Evolutionary conservation across 192 early-diverging fungal species (phyloP), one percentile per base, ranked within the genome.

Genomic region (Rhizophagus prolifer): DNA sequence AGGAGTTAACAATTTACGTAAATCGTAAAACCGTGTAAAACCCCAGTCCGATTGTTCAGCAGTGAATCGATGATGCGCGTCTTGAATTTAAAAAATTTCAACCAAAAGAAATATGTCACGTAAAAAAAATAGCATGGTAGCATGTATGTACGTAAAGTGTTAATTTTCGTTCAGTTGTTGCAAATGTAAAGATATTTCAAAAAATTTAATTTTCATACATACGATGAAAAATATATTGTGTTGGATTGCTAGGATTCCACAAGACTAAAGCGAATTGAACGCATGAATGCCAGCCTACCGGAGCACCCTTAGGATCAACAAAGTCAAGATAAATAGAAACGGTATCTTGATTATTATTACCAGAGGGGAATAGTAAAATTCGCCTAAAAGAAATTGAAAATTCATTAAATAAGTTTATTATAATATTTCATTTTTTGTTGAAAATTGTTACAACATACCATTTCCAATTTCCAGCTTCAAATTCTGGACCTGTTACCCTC

Each of bases 11-110:
- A 93, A 65, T 72, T 79, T 73, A 16, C 86, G 82, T 13, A 90
- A 65, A 28, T 91, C 86, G 30, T 90, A 81, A 75, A 96, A 92
- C 23, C 86, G 87, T 44, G 93, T 95, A 81, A 98, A 99, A 1
- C 97, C 97, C 97, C 97, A 99, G 82, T 99, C 97, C 1, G 89
- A 80, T 76, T 96, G 94, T 4, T 91, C 87, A 12, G 88, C 83
- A 54, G 82, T 90, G 79, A 94, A 98, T 66, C 97, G 87, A 82
- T 99, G 96, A 44, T 91, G 84, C 9, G 95, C 88, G 76, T 67
- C 82, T 87, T 70, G 46, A 62, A n/a, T 36, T 25, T 2, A 75
- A 60, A n/a, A 47, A 79, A 12, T 44, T 78, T 0, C 14, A 38
- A 38, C 36, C 6, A 38, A 38, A 38, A 38, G 8, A 38, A 38